A percentile compares a stretch with the other conserved stretches of the same genome.
phyloP scores from a whole-genome alignment of 208 protist species.

The Leishmania guyanensis region DNA sequence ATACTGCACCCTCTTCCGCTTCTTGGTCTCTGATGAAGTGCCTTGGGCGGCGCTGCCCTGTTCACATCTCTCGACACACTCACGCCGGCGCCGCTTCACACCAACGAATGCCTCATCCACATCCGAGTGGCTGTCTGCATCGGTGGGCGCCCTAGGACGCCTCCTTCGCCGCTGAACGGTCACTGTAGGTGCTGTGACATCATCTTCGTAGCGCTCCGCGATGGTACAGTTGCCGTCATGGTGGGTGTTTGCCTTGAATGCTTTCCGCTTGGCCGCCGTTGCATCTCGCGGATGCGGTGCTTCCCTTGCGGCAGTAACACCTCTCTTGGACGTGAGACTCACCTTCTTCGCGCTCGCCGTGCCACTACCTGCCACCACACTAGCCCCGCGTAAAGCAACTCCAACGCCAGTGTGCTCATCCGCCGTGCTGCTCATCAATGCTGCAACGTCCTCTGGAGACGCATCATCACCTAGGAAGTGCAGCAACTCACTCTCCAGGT shows the following conservation, averaged over 20 bases:
- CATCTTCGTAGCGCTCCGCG: background rate
- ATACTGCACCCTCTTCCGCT: background rate
- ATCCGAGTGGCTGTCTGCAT: background rate
- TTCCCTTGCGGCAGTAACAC: background rate
- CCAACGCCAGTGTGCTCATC: background rate
- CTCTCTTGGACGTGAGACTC: background rate
- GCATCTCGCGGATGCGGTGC: background rate
- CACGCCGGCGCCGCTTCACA: background rate
- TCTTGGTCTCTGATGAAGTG: background rate
- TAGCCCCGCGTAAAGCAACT: background rate
- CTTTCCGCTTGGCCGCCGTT: background rate
- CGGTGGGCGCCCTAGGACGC: background rate
- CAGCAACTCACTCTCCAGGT: constrained; percentile 46
- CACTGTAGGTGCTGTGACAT: background rate
- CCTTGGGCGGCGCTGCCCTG: background rate
- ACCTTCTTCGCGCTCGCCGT: background rate
- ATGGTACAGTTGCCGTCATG: background rate
- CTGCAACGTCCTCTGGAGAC: constrained; percentile 17
- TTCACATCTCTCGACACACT: background rate
- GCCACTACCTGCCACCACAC: background rate
- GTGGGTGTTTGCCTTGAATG: background rate
- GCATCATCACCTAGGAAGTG: constrained; percentile 60
- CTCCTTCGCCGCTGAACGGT: background rate
- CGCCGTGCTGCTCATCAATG: constrained; percentile 16
- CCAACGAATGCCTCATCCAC: background rate